phyloP scores from a whole-genome alignment of 495 filamentous ascomycete species.

The Aspergillus cavernicola region DNA sequence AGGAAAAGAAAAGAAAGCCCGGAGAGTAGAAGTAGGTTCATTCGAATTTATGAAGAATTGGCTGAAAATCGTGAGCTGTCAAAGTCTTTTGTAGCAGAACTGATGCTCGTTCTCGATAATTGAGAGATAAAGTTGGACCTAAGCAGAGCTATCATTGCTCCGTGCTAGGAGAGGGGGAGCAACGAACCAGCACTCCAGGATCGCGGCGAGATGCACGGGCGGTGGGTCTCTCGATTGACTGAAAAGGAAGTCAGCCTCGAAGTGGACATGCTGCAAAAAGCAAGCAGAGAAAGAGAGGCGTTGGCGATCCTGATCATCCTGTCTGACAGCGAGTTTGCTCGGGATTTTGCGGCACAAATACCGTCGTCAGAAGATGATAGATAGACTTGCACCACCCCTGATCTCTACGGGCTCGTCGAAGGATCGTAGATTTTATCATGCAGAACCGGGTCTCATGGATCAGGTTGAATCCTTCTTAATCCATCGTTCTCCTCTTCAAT shows the following conservation, averaged over 20 bases:
- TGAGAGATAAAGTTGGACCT: conserved; percentile 25
- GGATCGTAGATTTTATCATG: conserved; percentile 3
- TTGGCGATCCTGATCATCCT: conserved; percentile 18
- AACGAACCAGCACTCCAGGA: conserved; percentile 9
- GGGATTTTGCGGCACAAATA: conserved; percentile 7
- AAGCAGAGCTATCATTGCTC: conserved; percentile 19
- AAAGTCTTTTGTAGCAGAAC: conserved; percentile 18
- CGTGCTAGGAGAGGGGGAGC: conserved; percentile 12
- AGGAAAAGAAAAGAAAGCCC: conserved; percentile 2
- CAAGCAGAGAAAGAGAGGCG: conserved; percentile 12
- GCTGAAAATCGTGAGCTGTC: conserved; percentile 20
- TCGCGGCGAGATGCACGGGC: conserved; percentile 15
- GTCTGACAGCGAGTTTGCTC: conserved; percentile 15
- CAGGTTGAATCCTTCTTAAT: neutral
- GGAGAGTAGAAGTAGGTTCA: conserved; percentile 4
- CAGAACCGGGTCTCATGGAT: neutral
- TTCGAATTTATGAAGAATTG: conserved; percentile 18
- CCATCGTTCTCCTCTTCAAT: neutral
- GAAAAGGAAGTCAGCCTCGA: conserved; percentile 8
- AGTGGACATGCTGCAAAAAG: conserved; percentile 4
- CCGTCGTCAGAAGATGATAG: neutral
- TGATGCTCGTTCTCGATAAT: conserved; percentile 23
- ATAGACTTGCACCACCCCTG: neutral
- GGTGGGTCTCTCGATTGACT: conserved; percentile 16
- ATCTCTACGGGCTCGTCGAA: too few relatives aligned